Evolutionary conservation across 108 stramenopile genomes (phyloP), one percentile per base, ranked within the genome.

Genomic region (Cylindrotheca fusiformis): DNA sequence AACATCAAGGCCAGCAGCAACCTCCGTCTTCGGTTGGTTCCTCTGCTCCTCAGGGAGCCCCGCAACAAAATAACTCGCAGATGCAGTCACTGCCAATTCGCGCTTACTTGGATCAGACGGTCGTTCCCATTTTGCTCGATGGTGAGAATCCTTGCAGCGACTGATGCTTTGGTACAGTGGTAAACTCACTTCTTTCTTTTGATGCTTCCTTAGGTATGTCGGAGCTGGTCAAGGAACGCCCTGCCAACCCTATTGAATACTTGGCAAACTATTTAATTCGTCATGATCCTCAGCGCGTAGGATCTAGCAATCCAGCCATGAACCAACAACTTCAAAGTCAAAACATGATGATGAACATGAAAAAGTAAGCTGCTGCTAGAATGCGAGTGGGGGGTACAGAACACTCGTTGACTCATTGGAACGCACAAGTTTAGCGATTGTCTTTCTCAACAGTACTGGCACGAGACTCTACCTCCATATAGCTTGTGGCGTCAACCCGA

Each of bases 61-160:
- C 71, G 48, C 31, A 29, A 24, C 36, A 21, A 3, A 63, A 60
- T 21, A 55, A 45, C 47, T 63, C 77, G 48, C 73, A 85, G 59
- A 67, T 85, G 69, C 68, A 96, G 61, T 80, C 85, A 32, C 67
- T 99, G 48, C 97, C 97, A 21, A 98, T 99, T 72, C 97, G 99
- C 36, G 95, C 99, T 29, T 99, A 99, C 69, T 82, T 99, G 52
- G 99, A 99, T 81, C 97, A 98, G 61, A 99, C 99, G 12, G 99
- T 98, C 17, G 97, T 99, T 75, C 99, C 99, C 19, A 91, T 99
- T 69, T 68, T 99, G 24, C 69, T 98, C 48, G 97, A 98, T 68
- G 99, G 84, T 85, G 60, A 48, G 84, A 69, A 8, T 27, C 14
- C 31, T 17, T 1, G 6, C 26, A 30, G n/a, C 21, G 6, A 51